Conservation (phyloP, 2,329 filamentous ascomycete species). For the Aspergillus pseudoterreus region DNA sequence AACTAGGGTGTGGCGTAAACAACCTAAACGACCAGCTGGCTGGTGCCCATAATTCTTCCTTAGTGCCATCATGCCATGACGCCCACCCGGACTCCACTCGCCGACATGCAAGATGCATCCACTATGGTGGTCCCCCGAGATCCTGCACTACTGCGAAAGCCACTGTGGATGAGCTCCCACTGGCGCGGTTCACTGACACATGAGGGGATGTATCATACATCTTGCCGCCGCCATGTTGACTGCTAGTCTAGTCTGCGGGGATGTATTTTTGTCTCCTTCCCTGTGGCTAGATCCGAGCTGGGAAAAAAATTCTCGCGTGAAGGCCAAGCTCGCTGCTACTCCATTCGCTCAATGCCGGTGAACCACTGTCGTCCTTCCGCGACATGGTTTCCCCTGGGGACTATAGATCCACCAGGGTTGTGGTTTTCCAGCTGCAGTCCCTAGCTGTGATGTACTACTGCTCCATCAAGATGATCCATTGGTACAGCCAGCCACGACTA, state of each 20-base stretch:
- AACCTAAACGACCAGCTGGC: not conserved
- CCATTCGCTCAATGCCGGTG: too few relatives aligned
- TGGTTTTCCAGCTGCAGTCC: constrained; percentile 25
- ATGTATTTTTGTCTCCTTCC: not conserved
- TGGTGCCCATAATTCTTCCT: not conserved
- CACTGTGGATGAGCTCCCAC: constrained; percentile 6
- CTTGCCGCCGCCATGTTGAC: not conserved
- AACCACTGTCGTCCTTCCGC: too few relatives aligned
- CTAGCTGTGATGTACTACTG: constrained; percentile 21
- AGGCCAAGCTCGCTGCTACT: too few relatives aligned
- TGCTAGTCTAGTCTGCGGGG: too few relatives aligned
- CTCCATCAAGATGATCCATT: constrained; percentile 22
- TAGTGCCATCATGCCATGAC: constrained; percentile 5
- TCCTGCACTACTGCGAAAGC: constrained; percentile 4
- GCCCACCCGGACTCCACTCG: constrained; percentile 1
- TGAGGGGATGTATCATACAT: constrained; percentile 7
- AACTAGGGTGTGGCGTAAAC: too few relatives aligned
- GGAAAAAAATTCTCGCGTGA: too few relatives aligned
- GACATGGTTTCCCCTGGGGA: constrained; percentile 15
- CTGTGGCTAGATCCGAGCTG: too few relatives aligned
- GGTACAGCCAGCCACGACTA: constrained; percentile 26
- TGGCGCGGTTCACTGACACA: constrained; percentile 7
- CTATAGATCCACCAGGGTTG: constrained; percentile 24
- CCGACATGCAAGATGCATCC: constrained; percentile 7
- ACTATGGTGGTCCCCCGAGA: constrained; percentile 5